Evolutionary conservation across 2,329 filamentous ascomycete species (phyloP).

Genomic region (Microcyclospora pomicola): DNA sequence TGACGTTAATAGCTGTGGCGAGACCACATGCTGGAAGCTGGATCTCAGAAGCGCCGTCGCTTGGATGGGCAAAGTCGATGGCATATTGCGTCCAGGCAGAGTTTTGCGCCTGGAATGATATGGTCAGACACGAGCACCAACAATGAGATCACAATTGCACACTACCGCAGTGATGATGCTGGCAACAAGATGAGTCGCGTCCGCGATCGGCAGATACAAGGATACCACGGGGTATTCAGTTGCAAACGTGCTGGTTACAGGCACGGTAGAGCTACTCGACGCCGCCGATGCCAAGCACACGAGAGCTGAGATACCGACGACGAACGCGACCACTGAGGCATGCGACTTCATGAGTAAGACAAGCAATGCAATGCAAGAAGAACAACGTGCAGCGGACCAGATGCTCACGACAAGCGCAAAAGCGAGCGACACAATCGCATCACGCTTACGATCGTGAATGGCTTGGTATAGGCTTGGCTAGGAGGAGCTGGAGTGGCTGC

Average conservation of each 20-base stretch:
- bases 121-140: background rate
- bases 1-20: constrained; percentile 16
- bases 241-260: background rate
- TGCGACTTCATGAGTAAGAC: background rate
- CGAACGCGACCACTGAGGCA: background rate
- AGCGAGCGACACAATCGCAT: too few species aligned
- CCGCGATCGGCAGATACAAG: constrained; percentile 8
- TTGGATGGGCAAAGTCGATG: constrained; percentile 10
- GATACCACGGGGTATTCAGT: constrained; percentile 1
- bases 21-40: constrained; percentile 8
- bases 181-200: constrained; percentile 4
- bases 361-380: background rate
- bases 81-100: constrained; percentile 12
- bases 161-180: constrained; percentile 13
- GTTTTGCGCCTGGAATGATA: constrained; percentile 8
- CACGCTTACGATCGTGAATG: too few species aligned
- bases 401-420: too few species aligned
- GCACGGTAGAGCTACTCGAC: background rate
- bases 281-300: background rate
- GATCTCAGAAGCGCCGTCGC: constrained; percentile 4
- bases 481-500: too few species aligned
- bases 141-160: background rate
- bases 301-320: constrained; percentile 1
- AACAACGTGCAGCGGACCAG: too few species aligned
- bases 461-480: too few species aligned